Percentiles rank a stretch among this genome's conserved stretches.
phyloP scores from a whole-genome alignment of 2,329 filamentous ascomycete genomes.

The Trichoderma simmonsii region DNA sequence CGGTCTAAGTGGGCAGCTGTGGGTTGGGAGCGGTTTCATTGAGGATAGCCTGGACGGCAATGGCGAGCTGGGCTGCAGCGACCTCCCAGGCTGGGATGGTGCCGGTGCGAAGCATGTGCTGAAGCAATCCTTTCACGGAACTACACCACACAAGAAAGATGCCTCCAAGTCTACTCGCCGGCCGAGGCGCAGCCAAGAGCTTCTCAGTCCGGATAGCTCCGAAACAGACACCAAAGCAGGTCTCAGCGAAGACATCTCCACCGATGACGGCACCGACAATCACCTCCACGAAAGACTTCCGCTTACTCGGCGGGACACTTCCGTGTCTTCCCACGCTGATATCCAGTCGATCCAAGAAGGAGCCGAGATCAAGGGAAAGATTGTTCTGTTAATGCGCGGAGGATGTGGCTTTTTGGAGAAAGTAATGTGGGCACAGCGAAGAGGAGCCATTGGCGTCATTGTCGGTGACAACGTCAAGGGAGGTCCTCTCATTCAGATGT shows the following conservation, averaged over 20 bases:
- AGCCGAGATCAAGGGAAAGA: constrained; percentile 88
- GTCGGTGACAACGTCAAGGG: constrained; percentile 91
- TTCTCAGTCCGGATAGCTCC: constrained; percentile 27
- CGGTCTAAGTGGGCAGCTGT: constrained; percentile 84
- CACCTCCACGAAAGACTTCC: constrained; percentile 62
- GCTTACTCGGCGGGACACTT: constrained; percentile 35
- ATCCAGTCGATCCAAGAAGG: constrained; percentile 89
- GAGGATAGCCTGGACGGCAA: constrained; percentile 71
- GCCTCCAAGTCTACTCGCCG: constrained; percentile 21
- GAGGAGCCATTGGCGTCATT: constrained; percentile 84
- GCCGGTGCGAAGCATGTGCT: constrained; percentile 47
- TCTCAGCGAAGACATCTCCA: constrained; percentile 19
- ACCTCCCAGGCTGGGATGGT: constrained; percentile 84
- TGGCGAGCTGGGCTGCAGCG: constrained; percentile 90
- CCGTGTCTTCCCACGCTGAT: constrained; percentile 65
- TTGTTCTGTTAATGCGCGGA: constrained; percentile 86
- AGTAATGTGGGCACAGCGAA: constrained; percentile 91
- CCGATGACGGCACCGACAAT: constrained; percentile 80
- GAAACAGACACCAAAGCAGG: constrained; percentile 25
- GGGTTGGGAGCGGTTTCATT: constrained; percentile 89
- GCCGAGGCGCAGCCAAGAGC: constrained; percentile 23
- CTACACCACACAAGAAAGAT: constrained; percentile 24
- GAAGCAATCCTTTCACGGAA: constrained; percentile 38
- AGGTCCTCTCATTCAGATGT: constrained; percentile 92
- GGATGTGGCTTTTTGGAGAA: constrained; percentile 97